phyloP scores from a whole-genome alignment of 2,329 filamentous ascomycete species.

The Pezicula radicicola region DNA sequence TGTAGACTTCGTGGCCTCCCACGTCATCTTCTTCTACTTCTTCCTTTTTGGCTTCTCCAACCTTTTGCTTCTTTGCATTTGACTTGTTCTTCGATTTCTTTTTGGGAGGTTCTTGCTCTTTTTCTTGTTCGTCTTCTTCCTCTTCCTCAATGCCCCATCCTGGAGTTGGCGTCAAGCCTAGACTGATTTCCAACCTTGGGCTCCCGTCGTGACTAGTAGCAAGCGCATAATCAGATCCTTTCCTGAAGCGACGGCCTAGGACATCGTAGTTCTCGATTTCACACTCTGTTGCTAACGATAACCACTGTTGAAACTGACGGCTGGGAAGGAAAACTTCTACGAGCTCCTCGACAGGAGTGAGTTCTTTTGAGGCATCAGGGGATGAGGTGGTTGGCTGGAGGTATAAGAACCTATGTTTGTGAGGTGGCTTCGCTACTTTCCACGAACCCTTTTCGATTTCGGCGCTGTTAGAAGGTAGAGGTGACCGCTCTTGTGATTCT shows the following conservation, averaged over 20 bases:
- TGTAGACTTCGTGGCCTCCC: conserved; percentile 85
- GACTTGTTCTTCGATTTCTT: conserved; percentile 30
- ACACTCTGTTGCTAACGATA: conserved; percentile 77
- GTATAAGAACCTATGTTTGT: conserved; percentile 94
- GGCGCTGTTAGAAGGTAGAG: conserved; percentile 41
- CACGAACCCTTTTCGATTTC: conserved; percentile 61
- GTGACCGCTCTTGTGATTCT: conserved; percentile 55
- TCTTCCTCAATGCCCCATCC: conserved; percentile 79
- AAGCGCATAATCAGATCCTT: conserved; percentile 86
- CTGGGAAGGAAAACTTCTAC: conserved; percentile 82
- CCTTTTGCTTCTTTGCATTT: background rate
- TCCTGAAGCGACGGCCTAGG: conserved; percentile 82
- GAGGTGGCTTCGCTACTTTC: conserved; percentile 81
- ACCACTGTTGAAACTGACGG: conserved; percentile 83
- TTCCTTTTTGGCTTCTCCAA: conserved; percentile 19
- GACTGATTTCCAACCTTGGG: conserved; percentile 79
- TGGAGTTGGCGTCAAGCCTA: conserved; percentile 78
- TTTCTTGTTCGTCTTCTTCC: conserved; percentile 38
- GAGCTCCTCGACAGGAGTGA: conserved; percentile 70
- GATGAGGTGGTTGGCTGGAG: conserved; percentile 50
- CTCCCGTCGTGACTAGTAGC: conserved; percentile 80
- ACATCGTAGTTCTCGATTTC: conserved; percentile 71
- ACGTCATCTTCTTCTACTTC: conserved; percentile 45
- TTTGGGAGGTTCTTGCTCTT: conserved; percentile 27
- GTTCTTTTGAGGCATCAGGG: conserved; percentile 33